phyloP scores from a whole-genome alignment of 495 filamentous ascomycete species.

The Lasiosphaeriaceae sp. region DNA sequence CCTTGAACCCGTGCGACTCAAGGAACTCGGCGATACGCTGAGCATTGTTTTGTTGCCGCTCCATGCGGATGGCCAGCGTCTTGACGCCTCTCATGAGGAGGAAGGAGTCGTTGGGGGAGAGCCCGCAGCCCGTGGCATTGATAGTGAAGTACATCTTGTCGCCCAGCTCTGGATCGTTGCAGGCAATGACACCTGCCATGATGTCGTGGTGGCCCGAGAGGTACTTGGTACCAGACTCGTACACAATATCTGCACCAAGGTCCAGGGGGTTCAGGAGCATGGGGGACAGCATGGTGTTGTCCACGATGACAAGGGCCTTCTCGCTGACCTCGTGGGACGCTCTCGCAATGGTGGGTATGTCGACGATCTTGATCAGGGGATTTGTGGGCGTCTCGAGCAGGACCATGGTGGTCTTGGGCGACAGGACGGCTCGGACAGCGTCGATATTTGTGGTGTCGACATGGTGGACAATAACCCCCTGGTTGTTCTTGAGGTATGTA shows the following conservation, averaged over 20 bases:
- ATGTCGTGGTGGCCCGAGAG: slow-evolving; percentile 97
- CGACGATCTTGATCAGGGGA: slow-evolving; percentile 95
- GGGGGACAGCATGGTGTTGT: slow-evolving; percentile 98
- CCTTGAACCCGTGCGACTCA: slow-evolving; percentile 85
- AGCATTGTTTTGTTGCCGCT: slow-evolving; percentile 92
- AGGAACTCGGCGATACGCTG: slow-evolving; percentile 89
- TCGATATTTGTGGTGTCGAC: slow-evolving; percentile 83
- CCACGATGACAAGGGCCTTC: slow-evolving; percentile 81
- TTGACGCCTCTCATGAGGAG: slow-evolving; percentile 91
- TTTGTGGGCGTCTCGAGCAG: slow-evolving; percentile 96
- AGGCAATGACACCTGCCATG: slow-evolving; percentile 94
- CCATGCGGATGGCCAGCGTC: slow-evolving; percentile 95
- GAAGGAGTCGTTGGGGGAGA: slow-evolving; percentile 94
- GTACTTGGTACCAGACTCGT: slow-evolving; percentile 97
- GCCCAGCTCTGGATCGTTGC: slow-evolving; percentile 74
- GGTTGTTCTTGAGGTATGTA: slow-evolving; percentile 81
- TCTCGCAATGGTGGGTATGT: slow-evolving; percentile 73
- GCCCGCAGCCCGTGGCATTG: slow-evolving; percentile 89
- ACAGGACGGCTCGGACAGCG: slow-evolving; percentile 63
- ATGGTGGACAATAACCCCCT: slow-evolving; percentile 90
- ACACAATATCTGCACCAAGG: slow-evolving; percentile 90
- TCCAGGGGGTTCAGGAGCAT: slow-evolving; percentile 89
- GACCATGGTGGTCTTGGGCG: slow-evolving; percentile 85
- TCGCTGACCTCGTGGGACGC: slow-evolving; percentile 73
- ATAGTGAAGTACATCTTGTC: slow-evolving; percentile 94